Evolutionary conservation across 1,284 basidiomycete genomes (phyloP).

Genomic region (Taiwanofungus camphoratus): DNA sequence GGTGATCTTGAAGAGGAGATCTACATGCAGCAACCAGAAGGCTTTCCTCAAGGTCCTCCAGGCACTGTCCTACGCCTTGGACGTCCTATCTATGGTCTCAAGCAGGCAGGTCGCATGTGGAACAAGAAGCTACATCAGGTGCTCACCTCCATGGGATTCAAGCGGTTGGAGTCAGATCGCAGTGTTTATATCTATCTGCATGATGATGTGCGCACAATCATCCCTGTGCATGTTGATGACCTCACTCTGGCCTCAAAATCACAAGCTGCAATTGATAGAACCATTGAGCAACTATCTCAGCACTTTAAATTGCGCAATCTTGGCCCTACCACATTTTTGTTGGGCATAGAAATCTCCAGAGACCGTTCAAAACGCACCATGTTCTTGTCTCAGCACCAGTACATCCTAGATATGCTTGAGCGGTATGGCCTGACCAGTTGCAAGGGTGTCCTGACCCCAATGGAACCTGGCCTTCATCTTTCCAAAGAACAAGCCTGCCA

Average conservation of each 20-base stretch:
- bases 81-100: constrained; percentile 19
- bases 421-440: constrained; percentile 27
- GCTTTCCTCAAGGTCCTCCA: constrained; percentile 25
- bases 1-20: constrained; percentile 34
- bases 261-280: background rate
- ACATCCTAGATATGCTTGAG: constrained; percentile 30
- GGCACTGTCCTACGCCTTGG: constrained; percentile 25
- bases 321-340: constrained; percentile 25
- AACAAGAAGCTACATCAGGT: constrained; percentile 7
- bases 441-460: constrained; percentile 28
- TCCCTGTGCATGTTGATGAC: constrained; percentile 21
- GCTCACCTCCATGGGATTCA: constrained; percentile 8
- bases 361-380: constrained; percentile 23
- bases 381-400: constrained; percentile 29
- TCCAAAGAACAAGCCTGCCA: too few relatives aligned
- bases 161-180: constrained; percentile 9
- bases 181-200: constrained; percentile 9
- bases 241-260: constrained; percentile 13
- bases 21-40: constrained; percentile 32
- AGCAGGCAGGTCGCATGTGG: constrained; percentile 18
- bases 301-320: constrained; percentile 20
- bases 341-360: constrained; percentile 31
- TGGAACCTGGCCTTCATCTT: constrained; percentile 20
- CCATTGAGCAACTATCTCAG: constrained; percentile 12
- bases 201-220: constrained; percentile 8